phyloP scores from a whole-genome alignment of 164 flowering plant genomes.

The Protea cynaroides region DNA sequence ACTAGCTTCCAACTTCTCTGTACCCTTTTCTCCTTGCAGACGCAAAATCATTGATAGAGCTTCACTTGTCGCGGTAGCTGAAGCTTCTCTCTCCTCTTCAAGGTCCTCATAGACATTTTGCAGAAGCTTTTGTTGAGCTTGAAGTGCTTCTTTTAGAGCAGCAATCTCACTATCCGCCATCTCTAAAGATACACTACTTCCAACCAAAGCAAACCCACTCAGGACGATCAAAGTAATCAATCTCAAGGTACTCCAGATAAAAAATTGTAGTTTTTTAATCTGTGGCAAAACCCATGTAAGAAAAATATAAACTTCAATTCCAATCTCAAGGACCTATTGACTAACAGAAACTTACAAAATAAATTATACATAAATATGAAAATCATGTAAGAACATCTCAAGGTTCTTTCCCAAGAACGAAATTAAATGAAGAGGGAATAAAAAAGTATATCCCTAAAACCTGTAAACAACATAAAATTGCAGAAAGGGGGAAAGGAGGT shows the following conservation, averaged over 20 bases:
- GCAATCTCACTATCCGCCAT: slow-evolving; percentile 28
- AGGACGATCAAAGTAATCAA: background rate
- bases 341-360: background rate
- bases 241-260: background rate
- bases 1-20: slow-evolving; percentile 70
- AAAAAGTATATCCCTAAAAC: background rate
- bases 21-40: slow-evolving; percentile 79
- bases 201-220: slow-evolving; percentile 24
- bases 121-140: slow-evolving; percentile 59
- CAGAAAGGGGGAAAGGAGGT: background rate
- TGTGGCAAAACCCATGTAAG: background rate
- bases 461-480: background rate
- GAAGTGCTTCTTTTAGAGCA: slow-evolving; percentile 56
- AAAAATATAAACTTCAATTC: background rate
- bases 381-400: background rate
- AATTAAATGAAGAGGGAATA: too few relatives aligned
- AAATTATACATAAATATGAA: background rate
- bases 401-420: background rate
- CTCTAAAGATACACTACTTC: slow-evolving; percentile 7
- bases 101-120: slow-evolving; percentile 64
- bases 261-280: background rate
- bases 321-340: background rate
- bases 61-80: slow-evolving; percentile 72
- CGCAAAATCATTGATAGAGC: slow-evolving; percentile 81
- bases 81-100: slow-evolving; percentile 83